Evolutionary conservation across 345 rosid genomes (phyloP).

Genomic region (Camelina laxa): DNA sequence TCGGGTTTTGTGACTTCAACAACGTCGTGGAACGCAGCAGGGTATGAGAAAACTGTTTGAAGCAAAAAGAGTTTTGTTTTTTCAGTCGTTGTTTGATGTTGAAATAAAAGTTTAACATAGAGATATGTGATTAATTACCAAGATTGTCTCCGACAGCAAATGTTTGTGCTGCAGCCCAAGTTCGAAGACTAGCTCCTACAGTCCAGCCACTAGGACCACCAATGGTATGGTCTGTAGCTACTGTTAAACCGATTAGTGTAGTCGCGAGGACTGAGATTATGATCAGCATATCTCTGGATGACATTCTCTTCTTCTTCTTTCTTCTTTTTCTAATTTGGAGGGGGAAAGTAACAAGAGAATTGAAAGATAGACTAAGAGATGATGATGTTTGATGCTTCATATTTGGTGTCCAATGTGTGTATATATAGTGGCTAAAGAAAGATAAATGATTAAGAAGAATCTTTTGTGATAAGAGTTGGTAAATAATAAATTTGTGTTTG

Average conservation of each 20-base stretch:
- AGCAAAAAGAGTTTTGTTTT: constrained; percentile 19
- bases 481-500: constrained; percentile 28
- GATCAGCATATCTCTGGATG: constrained; percentile 34
- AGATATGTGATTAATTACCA: constrained; percentile 45
- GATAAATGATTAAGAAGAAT: constrained; percentile 24
- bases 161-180: constrained; percentile 63
- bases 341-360: background rate
- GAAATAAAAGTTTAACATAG: background rate
- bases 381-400: constrained; percentile 32
- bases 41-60: constrained; percentile 58
- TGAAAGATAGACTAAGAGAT: constrained; percentile 28
- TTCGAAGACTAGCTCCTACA: constrained; percentile 46
- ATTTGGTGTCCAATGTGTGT: constrained; percentile 11
- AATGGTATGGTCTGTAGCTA: constrained; percentile 61
- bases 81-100: constrained; percentile 7
- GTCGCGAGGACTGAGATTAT: constrained; percentile 41
- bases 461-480: constrained; percentile 41
- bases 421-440: constrained; percentile 29
- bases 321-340: background rate
- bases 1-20: constrained; percentile 64
- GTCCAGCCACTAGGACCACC: constrained; percentile 82
- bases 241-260: constrained; percentile 51
- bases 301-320: constrained; percentile 25
- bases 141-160: constrained; percentile 68
- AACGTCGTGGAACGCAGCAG: constrained; percentile 56